Base-by-base conservation (phyloP, 371 early-diverging fungal genomes). In the Mucor lusitanicus region DNA sequence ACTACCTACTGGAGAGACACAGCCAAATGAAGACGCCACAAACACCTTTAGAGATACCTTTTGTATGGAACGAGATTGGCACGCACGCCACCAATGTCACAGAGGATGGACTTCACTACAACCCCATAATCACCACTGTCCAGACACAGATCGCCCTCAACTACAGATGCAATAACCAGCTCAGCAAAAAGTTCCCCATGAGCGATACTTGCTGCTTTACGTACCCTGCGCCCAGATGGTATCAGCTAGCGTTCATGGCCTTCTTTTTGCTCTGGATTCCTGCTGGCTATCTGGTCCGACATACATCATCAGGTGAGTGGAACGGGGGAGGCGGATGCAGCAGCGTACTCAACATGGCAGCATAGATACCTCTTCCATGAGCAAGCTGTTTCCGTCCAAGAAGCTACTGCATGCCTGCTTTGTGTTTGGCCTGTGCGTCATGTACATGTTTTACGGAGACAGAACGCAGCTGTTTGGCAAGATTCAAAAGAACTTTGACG, bases 391-490 rank as follows among this genome's bases (percentile, higher is more conserved):
- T 37, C 59, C 59, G 30, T 23, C 50, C 15, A 37, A 28, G 1
- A 46, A 59, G 32, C 6, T 63, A 2, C 15, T 63, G 17, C 6
- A 35, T 11, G 74, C 83, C 9, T 61, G 80, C 60, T 69, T 81
- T 28, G 54, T 82, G 7, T 77, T 89, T 55, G 85, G 80, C 6
- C 69, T 77, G 8, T 70, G 85, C 12, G 76, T 88, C 3, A 66
- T 86, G 19, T 81, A 84, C 65, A 86, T 88, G 85, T 88, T 85
- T 58, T 78, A 84, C 21, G 78, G 83, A 21, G 91, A 92, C 65
- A 87, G 92, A 32, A 88, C 92, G 0, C 82, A 86, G 17, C 59
- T 91, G 5, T 88, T 92, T 71, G 87, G 75, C 61, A 91, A 91
- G 63, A 81, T 82, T 30, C 85, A 85, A 70, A 94, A 92, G 69